Percentiles rank a stretch among this genome's conserved stretches.
These are phyloP conservation scores for Aphanomyces cochlioides DNA, from an alignment of 352 stramenopile genomes.

Conservation along the genomic window DNA sequence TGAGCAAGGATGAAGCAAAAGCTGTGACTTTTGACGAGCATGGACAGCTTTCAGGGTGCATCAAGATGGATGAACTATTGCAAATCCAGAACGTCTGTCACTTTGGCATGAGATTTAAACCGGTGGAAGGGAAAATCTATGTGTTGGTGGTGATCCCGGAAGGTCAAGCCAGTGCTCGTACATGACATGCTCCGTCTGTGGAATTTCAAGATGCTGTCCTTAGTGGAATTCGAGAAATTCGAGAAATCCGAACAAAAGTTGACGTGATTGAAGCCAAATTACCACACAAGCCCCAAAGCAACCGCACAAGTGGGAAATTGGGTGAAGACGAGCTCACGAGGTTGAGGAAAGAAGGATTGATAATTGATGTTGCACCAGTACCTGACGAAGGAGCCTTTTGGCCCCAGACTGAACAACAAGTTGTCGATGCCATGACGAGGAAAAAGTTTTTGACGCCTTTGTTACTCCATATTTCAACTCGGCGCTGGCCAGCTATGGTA, in stretches of 20 bases:
- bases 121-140: conserved; percentile 2
- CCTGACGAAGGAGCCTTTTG: not conserved
- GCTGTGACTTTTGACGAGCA: not conserved
- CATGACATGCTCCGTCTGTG: not conserved
- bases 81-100: not conserved
- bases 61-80: conserved; percentile 6
- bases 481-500: not conserved
- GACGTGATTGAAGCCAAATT: not conserved
- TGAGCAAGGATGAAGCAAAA: conserved; percentile 1
- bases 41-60: not conserved
- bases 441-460: conserved; percentile 11
- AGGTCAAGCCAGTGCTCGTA: not conserved
- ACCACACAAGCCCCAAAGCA: not conserved
- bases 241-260: not conserved
- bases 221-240: not conserved
- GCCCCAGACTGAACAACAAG: not conserved
- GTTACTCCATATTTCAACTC: conserved; percentile 4
- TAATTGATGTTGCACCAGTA: not conserved
- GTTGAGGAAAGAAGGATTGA: not conserved
- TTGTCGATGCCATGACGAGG: not conserved
- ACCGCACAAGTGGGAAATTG: not conserved
- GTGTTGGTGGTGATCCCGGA: not conserved
- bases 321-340: not conserved
- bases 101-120: not conserved
- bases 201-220: conserved; percentile 8